These are phyloP conservation scores for Erythrobasidium yunnanense DNA, from an alignment of 768 basidiomycete species.

Conservation along the genomic window DNA sequence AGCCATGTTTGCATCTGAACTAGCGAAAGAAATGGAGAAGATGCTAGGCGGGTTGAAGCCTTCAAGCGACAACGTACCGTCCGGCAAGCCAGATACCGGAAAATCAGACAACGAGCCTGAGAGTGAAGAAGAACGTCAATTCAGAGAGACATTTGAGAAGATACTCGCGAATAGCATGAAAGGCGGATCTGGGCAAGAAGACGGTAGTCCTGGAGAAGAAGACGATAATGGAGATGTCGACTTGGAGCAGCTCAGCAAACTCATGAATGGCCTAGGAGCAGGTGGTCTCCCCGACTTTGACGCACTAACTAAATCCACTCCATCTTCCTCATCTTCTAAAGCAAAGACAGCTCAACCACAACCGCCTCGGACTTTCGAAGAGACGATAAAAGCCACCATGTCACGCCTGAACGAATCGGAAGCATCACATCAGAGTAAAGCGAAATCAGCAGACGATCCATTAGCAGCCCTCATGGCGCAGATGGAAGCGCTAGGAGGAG, in stretches of 20 bases:
- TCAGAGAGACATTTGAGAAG: conserved; percentile 17
- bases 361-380: conserved; percentile 50
- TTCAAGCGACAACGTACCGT: not conserved
- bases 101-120: not conserved
- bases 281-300: not conserved
- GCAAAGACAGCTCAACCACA: conserved; percentile 9
- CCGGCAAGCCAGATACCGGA: not conserved
- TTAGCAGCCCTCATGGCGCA: conserved; percentile 39
- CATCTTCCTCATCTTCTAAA: conserved; percentile 31
- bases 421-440: not conserved
- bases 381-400: conserved; percentile 60
- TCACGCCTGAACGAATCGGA: conserved; percentile 55
- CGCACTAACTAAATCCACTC: conserved; percentile 26
- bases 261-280: not conserved
- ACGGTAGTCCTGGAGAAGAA: not conserved
- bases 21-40: conserved; percentile 30
- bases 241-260: conserved; percentile 6
- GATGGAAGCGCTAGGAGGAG: conserved; percentile 25
- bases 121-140: conserved; percentile 28
- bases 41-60: conserved; percentile 26
- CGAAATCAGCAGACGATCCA: conserved; percentile 29
- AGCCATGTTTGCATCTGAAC: conserved; percentile 27
- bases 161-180: conserved; percentile 30
- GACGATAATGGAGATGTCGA: conserved; percentile 23
- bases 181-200: not conserved